Evolutionary conservation across 2,329 filamentous ascomycete species (phyloP), one percentile per base, ranked within the genome.

Genomic region (Venturia oleaginea): DNA sequence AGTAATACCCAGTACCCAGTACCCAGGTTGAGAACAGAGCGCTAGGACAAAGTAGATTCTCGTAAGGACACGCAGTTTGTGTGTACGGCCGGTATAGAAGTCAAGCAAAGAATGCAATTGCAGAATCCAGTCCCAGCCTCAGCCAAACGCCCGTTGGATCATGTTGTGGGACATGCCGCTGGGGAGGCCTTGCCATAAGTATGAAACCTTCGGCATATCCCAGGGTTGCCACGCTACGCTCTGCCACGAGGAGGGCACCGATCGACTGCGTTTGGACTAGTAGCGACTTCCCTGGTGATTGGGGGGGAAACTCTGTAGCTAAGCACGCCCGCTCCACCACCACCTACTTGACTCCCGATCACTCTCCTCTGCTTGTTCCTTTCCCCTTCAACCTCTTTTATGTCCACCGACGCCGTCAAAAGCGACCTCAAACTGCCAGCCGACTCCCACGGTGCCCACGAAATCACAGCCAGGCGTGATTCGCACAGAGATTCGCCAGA

Each of bases 371-470:
- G 51, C 51, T 57, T 30, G 30, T 34, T 4, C 51, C 30, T 34
- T n/a, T 57, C 15, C 51, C 27, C 51, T 34, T 10, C 51, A n/a
- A 57, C 51, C 51, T 57, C 51, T 34, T 57, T 57, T 57, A 57
- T 57, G 51, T 57, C 51, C 51, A 57, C 51, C 51, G 51, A 57
- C 51, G 51, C 51, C 34, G 27, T 34, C 51, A 57, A n/a, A 57
- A n/a, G 30, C 51, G 51, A 57, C 17, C 30, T 34, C 51, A 37
- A 11, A 57, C 15, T 19, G n/a, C 51, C 51, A 34, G 51, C 51
- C 30, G 27, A 34, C 51, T 34, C 51, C 51, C 30, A 57, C 51
- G 51, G 51, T 30, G 19, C 51, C 51, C 27, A 57, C 27, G 30
- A 57, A 34, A 0, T 34, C 24, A 30, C 27, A n/a, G 17, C 8